Percentiles rank a stretch among this genome's conserved stretches.
phyloP scores from a whole-genome alignment of 805 yeast genomes.

The Spencermartinsiella europaea region DNA sequence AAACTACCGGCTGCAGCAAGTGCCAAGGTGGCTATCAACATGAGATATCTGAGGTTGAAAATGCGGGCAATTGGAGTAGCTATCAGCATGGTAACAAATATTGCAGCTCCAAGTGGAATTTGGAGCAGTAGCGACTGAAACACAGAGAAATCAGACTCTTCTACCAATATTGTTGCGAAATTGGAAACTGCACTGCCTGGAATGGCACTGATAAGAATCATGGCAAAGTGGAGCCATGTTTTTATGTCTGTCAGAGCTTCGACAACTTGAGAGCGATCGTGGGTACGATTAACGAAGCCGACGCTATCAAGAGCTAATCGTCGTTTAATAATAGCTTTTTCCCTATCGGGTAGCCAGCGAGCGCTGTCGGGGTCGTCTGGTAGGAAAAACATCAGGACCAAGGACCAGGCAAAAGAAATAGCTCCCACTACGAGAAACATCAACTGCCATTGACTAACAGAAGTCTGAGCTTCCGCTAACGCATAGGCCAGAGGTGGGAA shows the following conservation, averaged over 20 bases:
- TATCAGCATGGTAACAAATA: constrained; percentile 31
- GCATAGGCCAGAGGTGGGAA: constrained; percentile 51
- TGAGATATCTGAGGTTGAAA: constrained; percentile 40
- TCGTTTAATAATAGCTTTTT: constrained; percentile 21
- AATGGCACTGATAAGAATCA: constrained; percentile 23
- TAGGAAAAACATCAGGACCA: constrained; percentile 14
- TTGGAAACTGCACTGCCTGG: constrained; percentile 37
- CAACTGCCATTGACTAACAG: constrained; percentile 43
- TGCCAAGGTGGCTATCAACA: constrained; percentile 13
- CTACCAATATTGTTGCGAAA: constrained; percentile 40
- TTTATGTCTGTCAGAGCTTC: constrained; percentile 42
- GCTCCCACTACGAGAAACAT: constrained; percentile 53
- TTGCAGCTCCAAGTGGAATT: constrained; percentile 46
- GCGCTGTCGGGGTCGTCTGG: constrained; percentile 19
- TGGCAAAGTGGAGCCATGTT: constrained; percentile 33
- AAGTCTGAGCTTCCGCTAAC: constrained; percentile 39
- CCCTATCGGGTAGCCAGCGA: constrained; percentile 19
- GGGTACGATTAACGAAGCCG: constrained; percentile 39
- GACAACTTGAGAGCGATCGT: constrained; percentile 39
- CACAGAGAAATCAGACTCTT: constrained; percentile 30
- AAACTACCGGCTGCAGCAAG: constrained; percentile 41
- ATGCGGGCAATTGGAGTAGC: constrained; percentile 28
- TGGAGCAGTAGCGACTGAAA: constrained; percentile 37
- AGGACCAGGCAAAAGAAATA: constrained; percentile 39
- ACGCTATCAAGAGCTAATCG: constrained; percentile 33